A percentile compares a stretch with the other conserved stretches of the same genome.
Conservation (phyloP, 805 yeast species). For the Schwanniomyces polymorphus region DNA sequence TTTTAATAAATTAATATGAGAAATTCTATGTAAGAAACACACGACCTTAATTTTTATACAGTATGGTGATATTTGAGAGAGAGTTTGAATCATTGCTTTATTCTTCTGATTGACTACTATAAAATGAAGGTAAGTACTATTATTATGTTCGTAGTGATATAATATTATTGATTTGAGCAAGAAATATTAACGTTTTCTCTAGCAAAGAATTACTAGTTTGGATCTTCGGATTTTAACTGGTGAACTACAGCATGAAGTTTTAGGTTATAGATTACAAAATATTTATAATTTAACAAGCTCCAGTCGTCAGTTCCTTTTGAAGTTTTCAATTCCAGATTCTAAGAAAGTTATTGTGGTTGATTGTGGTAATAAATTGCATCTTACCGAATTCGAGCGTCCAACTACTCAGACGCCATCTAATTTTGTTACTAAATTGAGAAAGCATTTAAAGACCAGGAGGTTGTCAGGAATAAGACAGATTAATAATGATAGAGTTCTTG, state of each 20-base stretch:
- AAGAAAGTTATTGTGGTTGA: constrained; percentile 76
- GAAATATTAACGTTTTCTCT: not conserved
- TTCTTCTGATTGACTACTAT: not conserved
- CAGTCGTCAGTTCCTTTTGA: constrained; percentile 69
- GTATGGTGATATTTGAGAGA: not conserved
- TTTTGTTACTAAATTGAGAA: constrained; percentile 82
- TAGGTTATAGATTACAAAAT: constrained; percentile 75
- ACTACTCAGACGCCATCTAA: constrained; percentile 80
- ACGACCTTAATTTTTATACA: not conserved
- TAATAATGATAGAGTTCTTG: constrained; percentile 79
- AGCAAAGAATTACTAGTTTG: constrained; percentile 86
- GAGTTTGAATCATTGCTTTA: not conserved
- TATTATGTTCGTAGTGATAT: not conserved
- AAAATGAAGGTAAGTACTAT: not conserved
- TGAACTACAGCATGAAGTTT: constrained; percentile 60
- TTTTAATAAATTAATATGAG: not conserved
- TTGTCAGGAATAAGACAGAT: constrained; percentile 72
- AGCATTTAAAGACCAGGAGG: constrained; percentile 80
- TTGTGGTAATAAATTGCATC: constrained; percentile 79
- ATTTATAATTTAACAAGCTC: constrained; percentile 79
- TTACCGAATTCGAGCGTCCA: constrained; percentile 79
- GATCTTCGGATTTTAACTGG: constrained; percentile 71
- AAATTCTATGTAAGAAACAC: not conserved
- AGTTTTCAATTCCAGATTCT: constrained; percentile 81
- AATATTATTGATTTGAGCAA: not conserved